Conservation (phyloP, 306 rosid genomes). For the Prinsepia uniflora region DNA sequence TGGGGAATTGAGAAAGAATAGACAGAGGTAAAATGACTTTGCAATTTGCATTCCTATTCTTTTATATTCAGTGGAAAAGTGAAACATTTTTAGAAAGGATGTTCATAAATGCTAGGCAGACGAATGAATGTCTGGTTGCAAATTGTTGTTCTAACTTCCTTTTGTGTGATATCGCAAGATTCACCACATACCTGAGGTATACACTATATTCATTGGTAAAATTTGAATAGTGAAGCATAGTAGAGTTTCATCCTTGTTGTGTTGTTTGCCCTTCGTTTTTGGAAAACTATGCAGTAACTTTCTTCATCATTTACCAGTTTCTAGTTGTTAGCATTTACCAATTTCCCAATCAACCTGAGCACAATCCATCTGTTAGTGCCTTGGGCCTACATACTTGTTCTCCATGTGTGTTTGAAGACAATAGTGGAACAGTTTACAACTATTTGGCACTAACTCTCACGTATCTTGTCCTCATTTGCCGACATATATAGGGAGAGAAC, state of each 20-base stretch:
- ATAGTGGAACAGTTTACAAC: neutral
- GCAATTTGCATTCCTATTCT: conserved; percentile 5
- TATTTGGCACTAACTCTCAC: no score
- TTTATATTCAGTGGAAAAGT: neutral
- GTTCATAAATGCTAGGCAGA: neutral
- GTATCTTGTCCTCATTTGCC: neutral
- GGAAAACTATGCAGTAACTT: neutral
- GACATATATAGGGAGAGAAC: neutral
- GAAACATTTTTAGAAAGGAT: neutral
- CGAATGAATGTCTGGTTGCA: conserved; percentile 4
- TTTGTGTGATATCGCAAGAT: neutral
- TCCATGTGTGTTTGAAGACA: no score
- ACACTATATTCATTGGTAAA: neutral
- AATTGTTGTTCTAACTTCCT: conserved; percentile 10
- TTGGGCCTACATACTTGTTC: no score
- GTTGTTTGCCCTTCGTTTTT: neutral
- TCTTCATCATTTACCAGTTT: neutral
- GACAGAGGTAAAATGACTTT: neutral
- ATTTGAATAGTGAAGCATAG: neutral
- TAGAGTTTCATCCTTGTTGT: neutral
- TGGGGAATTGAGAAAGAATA: conserved; percentile 8
- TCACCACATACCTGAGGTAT: conserved; percentile 1
- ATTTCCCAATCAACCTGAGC: no score
- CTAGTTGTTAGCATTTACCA: neutral
- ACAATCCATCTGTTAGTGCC: no score